phyloP scores from a whole-genome alignment of 1,139 yeast genomes.

The Magnusiomyces suaveolens region DNA sequence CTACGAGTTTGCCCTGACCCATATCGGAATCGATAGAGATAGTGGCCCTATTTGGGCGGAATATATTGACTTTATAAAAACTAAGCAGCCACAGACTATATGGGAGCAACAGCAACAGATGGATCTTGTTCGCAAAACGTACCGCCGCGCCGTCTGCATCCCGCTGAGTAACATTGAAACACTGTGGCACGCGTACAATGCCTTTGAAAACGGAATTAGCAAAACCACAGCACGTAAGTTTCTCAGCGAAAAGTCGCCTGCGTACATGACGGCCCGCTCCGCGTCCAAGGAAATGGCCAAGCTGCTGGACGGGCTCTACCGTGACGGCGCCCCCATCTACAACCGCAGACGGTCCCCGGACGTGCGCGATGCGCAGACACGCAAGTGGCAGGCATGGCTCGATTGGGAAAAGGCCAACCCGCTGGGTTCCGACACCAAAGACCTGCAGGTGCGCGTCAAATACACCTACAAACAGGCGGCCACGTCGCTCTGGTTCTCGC shows the following conservation, averaged over 20 bases:
- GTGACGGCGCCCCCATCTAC: constrained; percentile 34
- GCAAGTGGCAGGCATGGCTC: constrained; percentile 65
- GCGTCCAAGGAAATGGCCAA: constrained; percentile 63
- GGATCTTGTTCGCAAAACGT: constrained; percentile 67
- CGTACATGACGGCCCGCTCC: constrained; percentile 84
- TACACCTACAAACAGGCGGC: constrained; percentile 68
- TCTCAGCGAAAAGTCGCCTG: constrained; percentile 71
- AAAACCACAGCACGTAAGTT: constrained; percentile 75
- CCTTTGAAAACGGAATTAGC: constrained; percentile 73
- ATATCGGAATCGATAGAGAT: constrained; percentile 69
- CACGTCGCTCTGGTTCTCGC: constrained; percentile 54
- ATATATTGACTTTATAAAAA: constrained; percentile 66
- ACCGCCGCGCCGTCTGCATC: constrained; percentile 55
- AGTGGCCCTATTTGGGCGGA: constrained; percentile 74
- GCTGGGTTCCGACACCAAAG: constrained; percentile 36
- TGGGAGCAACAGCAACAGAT: constrained; percentile 84
- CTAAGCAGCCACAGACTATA: constrained; percentile 68
- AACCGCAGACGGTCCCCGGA: constrained; percentile 31
- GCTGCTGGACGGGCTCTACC: constrained; percentile 41
- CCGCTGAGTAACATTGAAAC: constrained; percentile 70
- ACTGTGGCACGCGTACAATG: constrained; percentile 71
- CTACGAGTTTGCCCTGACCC: constrained; percentile 69
- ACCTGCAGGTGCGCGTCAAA: constrained; percentile 44
- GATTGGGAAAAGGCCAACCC: constrained; percentile 69
- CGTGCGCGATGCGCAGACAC: constrained; percentile 3